Base-by-base conservation (phyloP, 2,329 filamentous ascomycete species). In the Ophiostoma sp. region DNA sequence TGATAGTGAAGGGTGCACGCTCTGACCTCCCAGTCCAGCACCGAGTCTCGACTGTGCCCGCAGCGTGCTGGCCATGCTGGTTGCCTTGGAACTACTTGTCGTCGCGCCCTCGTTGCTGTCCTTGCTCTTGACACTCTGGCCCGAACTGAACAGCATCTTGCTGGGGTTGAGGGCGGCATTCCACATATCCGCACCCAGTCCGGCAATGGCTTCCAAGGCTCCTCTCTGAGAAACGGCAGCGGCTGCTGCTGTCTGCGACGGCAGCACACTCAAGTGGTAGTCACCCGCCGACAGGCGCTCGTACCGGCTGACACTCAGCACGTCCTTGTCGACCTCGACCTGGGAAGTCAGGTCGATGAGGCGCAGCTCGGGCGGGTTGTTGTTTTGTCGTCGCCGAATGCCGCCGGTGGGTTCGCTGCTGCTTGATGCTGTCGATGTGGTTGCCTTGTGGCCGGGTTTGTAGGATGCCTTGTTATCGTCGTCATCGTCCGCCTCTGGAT, bases 291-390 rank as follows among this genome's bases (percentile, higher is more conserved):
- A 92, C 0, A 99, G 85, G 22, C 91, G 90, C 82, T 98, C 94
- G 79, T 92, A 98, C 50, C 95, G 92, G 79, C 93, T 97, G 75
- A 98, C 88, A 63, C 90, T 92, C 22, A 99, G 86, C 31, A 91
- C 92, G 80, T 98, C 94, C 69, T 95, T 94, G 81, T 97, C 94
- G 22, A 96, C 87, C 80, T 96, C 94, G 15, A 95, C 88, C 81
- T 98, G 93, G 0, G 93, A 95, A 33, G 90, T 88, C 11, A 98
- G 89, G 80, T 98, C 94, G 74, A 99, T 96, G 7, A 99, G 88
- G 72, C 96, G 91, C 73, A 99, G 86, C 82, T 99, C 95, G 0
- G 96, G 96, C 25, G 93, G 92, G 33, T 93, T 86, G 42, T 94
- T 94, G 78, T 94, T 96, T 71, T 92, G 90, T 22, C 92, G 90